Percentiles rank a stretch among this genome's conserved stretches.
Evolutionary conservation across 2,329 filamentous ascomycete species (phyloP).

Genomic region (Xylariaceae sp.): DNA sequence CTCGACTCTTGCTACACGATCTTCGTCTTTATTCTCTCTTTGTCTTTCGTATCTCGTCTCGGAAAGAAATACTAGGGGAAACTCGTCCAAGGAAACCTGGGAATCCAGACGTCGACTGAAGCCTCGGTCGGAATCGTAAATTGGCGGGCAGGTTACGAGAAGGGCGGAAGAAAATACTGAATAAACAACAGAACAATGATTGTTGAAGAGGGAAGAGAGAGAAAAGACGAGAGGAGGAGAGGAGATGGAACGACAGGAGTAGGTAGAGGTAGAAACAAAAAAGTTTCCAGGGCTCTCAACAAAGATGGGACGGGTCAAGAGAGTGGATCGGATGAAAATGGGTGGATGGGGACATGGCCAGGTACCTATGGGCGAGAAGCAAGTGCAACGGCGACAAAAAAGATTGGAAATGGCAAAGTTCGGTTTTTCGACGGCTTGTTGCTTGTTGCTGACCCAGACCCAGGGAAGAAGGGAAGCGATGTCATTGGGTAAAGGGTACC

Average conservation of each 20-base stretch:
- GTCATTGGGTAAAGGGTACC: conserved; percentile 4
- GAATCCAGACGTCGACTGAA: not conserved
- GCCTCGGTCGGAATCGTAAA: conserved; percentile 5
- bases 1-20: conserved; percentile 2
- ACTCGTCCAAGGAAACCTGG: conserved; percentile 8
- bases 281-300: conserved; percentile 4
- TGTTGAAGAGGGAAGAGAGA: conserved; percentile 20
- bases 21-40: conserved; percentile 1
- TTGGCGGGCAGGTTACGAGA: conserved; percentile 10
- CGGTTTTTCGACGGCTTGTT: conserved; percentile 15
- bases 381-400: conserved; percentile 13
- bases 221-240: conserved; percentile 20
- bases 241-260: conserved; percentile 19
- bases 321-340: not conserved
- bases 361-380: not conserved
- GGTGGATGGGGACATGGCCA: not conserved
- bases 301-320: conserved; percentile 7
- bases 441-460: not conserved
- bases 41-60: conserved; percentile 7
- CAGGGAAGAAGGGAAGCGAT: too few relatives aligned
- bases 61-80: not conserved
- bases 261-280: conserved; percentile 10
- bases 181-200: conserved; percentile 20
- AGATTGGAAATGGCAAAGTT: conserved; percentile 21
- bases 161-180: conserved; percentile 8